These are phyloP conservation scores for Podospora australis DNA, from an alignment of 495 filamentous ascomycete species.

Conservation along the genomic window DNA sequence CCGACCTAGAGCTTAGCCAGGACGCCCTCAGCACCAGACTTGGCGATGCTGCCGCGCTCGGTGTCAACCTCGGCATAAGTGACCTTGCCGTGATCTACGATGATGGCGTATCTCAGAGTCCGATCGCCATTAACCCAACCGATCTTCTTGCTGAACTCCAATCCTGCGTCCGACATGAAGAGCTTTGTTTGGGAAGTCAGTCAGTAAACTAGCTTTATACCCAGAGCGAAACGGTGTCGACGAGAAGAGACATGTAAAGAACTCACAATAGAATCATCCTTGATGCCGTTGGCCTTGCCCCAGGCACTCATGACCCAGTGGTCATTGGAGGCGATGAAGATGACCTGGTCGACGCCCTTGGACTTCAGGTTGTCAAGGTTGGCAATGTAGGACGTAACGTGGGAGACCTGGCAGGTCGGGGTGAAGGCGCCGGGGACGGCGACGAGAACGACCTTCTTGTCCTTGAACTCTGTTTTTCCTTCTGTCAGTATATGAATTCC, in stretches of 20 bases:
- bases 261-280: conserved; percentile 71
- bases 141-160: conserved; percentile 70
- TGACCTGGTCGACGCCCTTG: conserved; percentile 82
- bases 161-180: conserved; percentile 76
- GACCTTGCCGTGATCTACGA: conserved; percentile 87
- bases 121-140: conserved; percentile 75
- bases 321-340: conserved; percentile 87
- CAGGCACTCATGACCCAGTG: conserved; percentile 90
- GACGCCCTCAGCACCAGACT: conserved; percentile 69
- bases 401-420: conserved; percentile 79
- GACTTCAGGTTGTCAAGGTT: conserved; percentile 63
- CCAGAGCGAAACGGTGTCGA: neutral
- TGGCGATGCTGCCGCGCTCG: conserved; percentile 59
- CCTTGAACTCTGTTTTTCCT: conserved; percentile 58
- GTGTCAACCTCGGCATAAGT: conserved; percentile 78
- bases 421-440: conserved; percentile 94
- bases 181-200: conserved; percentile 49
- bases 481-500: neutral
- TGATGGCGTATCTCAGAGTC: conserved; percentile 74
- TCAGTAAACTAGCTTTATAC: neutral
- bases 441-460: conserved; percentile 90
- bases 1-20: conserved; percentile 55
- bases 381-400: conserved; percentile 80
- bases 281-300: conserved; percentile 87
- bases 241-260: neutral